These are phyloP conservation scores for Kwoniella bestiolae DNA, from an alignment of 768 basidiomycete species.

Conservation along the genomic window DNA sequence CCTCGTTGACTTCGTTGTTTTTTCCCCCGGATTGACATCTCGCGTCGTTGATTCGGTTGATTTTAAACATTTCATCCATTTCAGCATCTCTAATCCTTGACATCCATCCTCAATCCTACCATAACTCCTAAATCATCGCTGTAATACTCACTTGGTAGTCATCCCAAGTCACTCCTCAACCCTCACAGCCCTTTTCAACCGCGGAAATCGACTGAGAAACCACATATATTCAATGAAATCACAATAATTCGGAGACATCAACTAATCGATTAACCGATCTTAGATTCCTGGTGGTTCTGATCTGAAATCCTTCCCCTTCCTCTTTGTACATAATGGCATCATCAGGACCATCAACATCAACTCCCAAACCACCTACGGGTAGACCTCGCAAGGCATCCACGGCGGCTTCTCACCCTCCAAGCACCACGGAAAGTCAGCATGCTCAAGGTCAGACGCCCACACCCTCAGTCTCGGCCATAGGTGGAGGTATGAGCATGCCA, in stretches of 20 bases:
- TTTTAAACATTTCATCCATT: neutral
- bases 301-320: too few species aligned
- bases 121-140: slow-evolving; percentile 6
- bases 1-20: neutral
- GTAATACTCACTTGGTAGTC: neutral
- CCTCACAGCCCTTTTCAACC: neutral
- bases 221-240: neutral
- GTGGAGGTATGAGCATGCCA: slow-evolving; percentile 35
- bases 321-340: slow-evolving; percentile 12
- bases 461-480: slow-evolving; percentile 27
- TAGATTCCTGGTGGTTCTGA: neutral
- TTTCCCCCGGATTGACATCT: neutral
- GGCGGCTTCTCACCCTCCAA: slow-evolving; percentile 27
- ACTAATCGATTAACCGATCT: slow-evolving; percentile 6
- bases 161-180: neutral
- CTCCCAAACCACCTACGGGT: slow-evolving; percentile 18
- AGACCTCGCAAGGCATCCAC: slow-evolving; percentile 48
- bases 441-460: slow-evolving; percentile 26
- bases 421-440: slow-evolving; percentile 15
- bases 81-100: neutral
- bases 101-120: neutral
- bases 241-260: neutral
- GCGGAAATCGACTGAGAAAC: neutral
- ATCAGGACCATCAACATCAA: slow-evolving; percentile 13
- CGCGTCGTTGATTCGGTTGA: slow-evolving; percentile 11